Conservation (phyloP, 306 rosid genomes). For the Begonia masoniana region DNA sequence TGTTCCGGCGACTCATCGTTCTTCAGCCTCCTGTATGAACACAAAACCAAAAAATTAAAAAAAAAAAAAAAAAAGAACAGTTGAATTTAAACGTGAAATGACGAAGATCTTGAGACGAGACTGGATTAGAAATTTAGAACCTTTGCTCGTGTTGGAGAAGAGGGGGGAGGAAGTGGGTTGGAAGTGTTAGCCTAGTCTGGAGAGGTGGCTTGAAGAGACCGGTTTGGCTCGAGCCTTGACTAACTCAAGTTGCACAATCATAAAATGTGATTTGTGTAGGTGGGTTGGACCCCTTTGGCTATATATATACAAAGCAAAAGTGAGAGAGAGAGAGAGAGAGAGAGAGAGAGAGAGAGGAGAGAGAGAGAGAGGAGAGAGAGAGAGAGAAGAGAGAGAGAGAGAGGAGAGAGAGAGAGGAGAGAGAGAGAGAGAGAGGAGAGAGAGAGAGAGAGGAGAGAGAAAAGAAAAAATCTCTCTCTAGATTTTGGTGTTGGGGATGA, state of each 20-base stretch:
- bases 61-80: neutral
- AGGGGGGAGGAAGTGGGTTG: neutral
- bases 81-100: too few species aligned
- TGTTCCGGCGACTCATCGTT: slow-evolving; percentile 60
- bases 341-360: slow-evolving; percentile 27
- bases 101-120: too few species aligned
- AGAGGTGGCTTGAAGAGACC: too few species aligned
- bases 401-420: slow-evolving; percentile 28
- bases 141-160: too few species aligned
- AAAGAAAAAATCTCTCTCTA: slow-evolving; percentile 11
- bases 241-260: too few species aligned
- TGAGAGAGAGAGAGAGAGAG: slow-evolving; percentile 37
- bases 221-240: too few species aligned
- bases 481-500: slow-evolving; percentile 21
- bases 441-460: neutral
- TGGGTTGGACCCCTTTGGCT: neutral
- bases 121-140: too few species aligned
- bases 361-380: slow-evolving; percentile 32
- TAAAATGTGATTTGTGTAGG: too few species aligned
- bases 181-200: too few species aligned
- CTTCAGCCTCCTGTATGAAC: slow-evolving; percentile 8
- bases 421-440: slow-evolving; percentile 19
- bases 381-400: slow-evolving; percentile 38
- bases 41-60: neutral
- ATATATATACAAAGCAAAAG: slow-evolving; percentile 32